Conservation (phyloP, 495 filamentous ascomycete species). For the Xylaria grammica region DNA sequence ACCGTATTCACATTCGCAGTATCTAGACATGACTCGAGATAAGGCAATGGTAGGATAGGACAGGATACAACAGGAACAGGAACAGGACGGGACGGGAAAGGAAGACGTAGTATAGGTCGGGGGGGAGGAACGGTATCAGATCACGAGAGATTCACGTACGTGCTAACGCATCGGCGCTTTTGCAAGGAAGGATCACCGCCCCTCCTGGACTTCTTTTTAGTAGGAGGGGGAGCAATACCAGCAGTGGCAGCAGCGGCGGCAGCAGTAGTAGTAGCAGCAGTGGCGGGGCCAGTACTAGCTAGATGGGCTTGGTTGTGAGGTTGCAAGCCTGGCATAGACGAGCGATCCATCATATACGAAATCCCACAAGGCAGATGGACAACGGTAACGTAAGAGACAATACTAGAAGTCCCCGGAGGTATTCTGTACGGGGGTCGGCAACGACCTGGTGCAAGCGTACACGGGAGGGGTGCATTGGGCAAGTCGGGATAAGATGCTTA, state of each 20-base stretch:
- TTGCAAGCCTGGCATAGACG: slow-evolving; percentile 16
- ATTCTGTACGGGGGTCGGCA: slow-evolving; percentile 2
- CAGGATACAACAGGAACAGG: not conserved
- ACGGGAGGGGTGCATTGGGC: slow-evolving; percentile 9
- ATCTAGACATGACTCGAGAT: not conserved
- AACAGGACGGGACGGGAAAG: not conserved
- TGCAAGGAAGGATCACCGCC: slow-evolving; percentile 54
- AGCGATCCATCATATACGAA: slow-evolving; percentile 12
- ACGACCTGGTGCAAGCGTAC: not conserved
- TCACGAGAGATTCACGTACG: slow-evolving; percentile 40
- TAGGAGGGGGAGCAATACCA: slow-evolving; percentile 28
- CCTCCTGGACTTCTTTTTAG: slow-evolving; percentile 59
- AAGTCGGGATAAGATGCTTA: not conserved
- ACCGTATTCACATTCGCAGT: not conserved
- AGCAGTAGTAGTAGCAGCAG: slow-evolving; percentile 37
- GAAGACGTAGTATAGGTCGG: not conserved
- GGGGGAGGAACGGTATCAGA: slow-evolving; percentile 5
- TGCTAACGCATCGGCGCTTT: slow-evolving; percentile 91
- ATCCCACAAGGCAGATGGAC: not conserved
- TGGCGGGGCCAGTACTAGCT: slow-evolving; percentile 7
- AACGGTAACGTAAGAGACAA: slow-evolving; percentile 15
- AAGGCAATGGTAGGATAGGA: not conserved
- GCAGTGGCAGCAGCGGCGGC: slow-evolving; percentile 4
- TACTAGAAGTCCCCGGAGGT: slow-evolving; percentile 1
- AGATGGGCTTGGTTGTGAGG: slow-evolving; percentile 8